Percentiles rank a stretch among this genome's conserved stretches.
phyloP scores from a whole-genome alignment of 2,329 filamentous ascomycete genomes.

The Cladosporium sphaerospermum region DNA sequence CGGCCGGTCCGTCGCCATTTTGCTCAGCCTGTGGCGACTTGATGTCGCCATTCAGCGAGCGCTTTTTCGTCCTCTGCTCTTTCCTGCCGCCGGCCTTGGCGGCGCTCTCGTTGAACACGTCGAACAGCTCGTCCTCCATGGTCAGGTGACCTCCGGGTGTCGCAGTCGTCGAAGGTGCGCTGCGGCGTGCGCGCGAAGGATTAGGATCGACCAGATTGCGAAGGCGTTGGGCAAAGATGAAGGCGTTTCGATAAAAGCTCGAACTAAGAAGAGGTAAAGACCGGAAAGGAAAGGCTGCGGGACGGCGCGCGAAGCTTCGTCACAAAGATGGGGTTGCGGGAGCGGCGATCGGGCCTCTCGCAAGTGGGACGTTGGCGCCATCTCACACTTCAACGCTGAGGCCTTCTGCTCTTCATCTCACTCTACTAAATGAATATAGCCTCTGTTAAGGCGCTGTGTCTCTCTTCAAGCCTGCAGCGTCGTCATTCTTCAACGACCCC shows the following conservation, averaged over 20 bases:
- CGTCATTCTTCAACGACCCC: slow-evolving; percentile 2
- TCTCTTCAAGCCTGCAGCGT: slow-evolving; percentile 10
- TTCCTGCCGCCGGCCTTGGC: slow-evolving; percentile 14
- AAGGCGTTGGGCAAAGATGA: slow-evolving; percentile 11
- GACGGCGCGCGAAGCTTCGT: not conserved
- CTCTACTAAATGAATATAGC: slow-evolving; percentile 7
- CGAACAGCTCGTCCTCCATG: slow-evolving; percentile 27
- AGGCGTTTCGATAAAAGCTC: slow-evolving; percentile 7
- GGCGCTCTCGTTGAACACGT: slow-evolving; percentile 30
- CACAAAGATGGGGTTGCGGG: no score
- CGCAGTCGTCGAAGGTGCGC: not conserved
- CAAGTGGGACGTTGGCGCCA: not conserved
- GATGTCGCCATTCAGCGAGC: slow-evolving; percentile 73
- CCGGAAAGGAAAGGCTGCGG: not conserved
- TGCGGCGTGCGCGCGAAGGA: slow-evolving; percentile 6
- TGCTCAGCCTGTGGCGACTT: slow-evolving; percentile 42
- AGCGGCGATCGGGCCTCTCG: no score
- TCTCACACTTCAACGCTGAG: slow-evolving; percentile 1
- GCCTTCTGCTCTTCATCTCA: slow-evolving; percentile 7
- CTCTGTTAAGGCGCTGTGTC: slow-evolving; percentile 3
- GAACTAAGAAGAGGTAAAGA: slow-evolving; percentile 1
- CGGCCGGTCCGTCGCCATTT: slow-evolving; percentile 8
- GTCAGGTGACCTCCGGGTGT: slow-evolving; percentile 9
- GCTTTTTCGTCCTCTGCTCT: slow-evolving; percentile 62
- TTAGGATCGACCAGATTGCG: slow-evolving; percentile 11